Evolutionary conservation across 495 filamentous ascomycete species (phyloP), one percentile per base, ranked within the genome.

Genomic region (Pseudotulostoma volvatum): DNA sequence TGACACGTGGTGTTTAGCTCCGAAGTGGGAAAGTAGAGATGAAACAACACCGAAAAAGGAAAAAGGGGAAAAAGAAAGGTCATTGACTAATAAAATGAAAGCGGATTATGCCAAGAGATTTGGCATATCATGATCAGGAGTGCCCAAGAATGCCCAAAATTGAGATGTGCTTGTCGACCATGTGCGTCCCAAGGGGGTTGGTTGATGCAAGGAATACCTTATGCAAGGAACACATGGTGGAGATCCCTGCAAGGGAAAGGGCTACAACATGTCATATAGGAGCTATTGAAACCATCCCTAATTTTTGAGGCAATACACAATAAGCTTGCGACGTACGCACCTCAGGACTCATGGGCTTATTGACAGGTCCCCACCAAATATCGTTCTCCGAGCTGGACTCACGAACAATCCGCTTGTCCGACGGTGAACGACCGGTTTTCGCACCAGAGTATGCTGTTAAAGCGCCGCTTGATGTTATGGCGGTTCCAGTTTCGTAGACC

Each of bases 311-410:
- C n/a, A n/a, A n/a, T n/a, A n/a, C n/a, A n/a, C n/a, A n/a, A n/a
- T n/a, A n/a, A n/a, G n/a, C n/a, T n/a, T n/a, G n/a, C n/a, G n/a
- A n/a, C n/a, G n/a, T n/a, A 73, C 87, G 77, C 76, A 97, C 90
- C 66, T 96, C 88, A 49, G 87, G 82, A 44, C 75, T 77, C 90
- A 97, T 97, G 39, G 90, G 82, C 76, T 94, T 95, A 71, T 97
- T 97, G 47, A 97, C 90, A 31, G 90, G 90, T 47, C 82, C 88
- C 78, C 85, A 96, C 90, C 90, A 97, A 53, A 97, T 71, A 34
- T 96, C 76, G 21, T 84, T 79, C 56, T 92, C 77, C 40, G 90
- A 96, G 40, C 74, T 66, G 48, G 79, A 71, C 59, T 97, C 92
- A 63, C 92, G 74, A 49, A 97, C 90, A 53, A 97, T 80, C 48